These are phyloP conservation scores for Hanseniaspora taiwanica DNA, from an alignment of 805 yeast species.

Conservation along the genomic window DNA sequence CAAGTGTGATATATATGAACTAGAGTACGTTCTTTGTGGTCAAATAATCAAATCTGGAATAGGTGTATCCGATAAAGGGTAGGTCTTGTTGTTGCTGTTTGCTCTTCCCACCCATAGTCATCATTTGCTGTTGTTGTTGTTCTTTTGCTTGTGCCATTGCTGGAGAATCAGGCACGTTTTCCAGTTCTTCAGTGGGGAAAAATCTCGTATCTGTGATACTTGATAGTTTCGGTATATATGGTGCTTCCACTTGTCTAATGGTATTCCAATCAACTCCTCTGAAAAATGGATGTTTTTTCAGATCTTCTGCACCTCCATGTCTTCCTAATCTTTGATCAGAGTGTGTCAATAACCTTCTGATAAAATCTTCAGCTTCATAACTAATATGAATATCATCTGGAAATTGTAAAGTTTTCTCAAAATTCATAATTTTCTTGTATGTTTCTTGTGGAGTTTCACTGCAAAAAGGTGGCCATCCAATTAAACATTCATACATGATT, in stretches of 20 bases:
- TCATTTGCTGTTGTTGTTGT: conserved; percentile 21
- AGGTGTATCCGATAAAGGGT: conserved; percentile 96
- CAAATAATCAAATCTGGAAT: conserved; percentile 84
- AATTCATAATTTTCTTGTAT: conserved; percentile 76
- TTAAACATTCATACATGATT: conserved; percentile 89
- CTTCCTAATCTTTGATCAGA: conserved; percentile 76
- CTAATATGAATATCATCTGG: conserved; percentile 88
- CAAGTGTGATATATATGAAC: too few species aligned
- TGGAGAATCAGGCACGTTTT: conserved; percentile 87
- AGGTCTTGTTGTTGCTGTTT: conserved; percentile 53
- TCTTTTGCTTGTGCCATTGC: conserved; percentile 50
- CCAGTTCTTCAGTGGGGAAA: conserved; percentile 95
- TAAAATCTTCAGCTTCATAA: conserved; percentile 79
- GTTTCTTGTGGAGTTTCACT: conserved; percentile 92
- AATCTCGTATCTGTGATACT: conserved; percentile 92
- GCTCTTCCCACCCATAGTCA: conserved; percentile 31
- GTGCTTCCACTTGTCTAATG: conserved; percentile 79
- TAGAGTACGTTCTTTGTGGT: conserved; percentile 52
- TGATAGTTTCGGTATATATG: conserved; percentile 82
- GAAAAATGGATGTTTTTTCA: conserved; percentile 83
- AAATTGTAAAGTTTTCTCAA: conserved; percentile 77
- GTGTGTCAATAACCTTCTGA: conserved; percentile 60
- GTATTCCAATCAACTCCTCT: conserved; percentile 93
- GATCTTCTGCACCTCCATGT: conserved; percentile 83
- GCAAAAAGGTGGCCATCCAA: conserved; percentile 97